A percentile compares a stretch with the other conserved stretches of the same genome.
Conservation (phyloP, 2,329 filamentous ascomycete species). For the Dothideomycetes sp. region DNA sequence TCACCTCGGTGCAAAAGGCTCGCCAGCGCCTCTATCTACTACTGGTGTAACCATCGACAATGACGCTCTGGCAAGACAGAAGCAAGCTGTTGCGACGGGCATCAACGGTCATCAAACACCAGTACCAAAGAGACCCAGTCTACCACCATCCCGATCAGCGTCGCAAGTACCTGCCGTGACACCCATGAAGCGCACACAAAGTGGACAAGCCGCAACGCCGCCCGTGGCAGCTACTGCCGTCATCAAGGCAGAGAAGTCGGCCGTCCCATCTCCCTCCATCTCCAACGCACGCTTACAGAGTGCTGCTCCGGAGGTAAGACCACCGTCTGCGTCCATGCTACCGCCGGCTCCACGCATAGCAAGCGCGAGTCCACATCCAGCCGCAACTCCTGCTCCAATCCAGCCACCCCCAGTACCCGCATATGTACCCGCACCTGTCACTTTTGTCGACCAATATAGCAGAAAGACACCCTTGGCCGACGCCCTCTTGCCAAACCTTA, state of each 20-base stretch:
- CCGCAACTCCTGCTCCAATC: slow-evolving; percentile 19
- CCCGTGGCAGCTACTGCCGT: slow-evolving; percentile 22
- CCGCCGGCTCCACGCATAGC: slow-evolving; percentile 23
- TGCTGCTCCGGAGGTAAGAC: slow-evolving; percentile 21
- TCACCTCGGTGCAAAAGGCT: slow-evolving; percentile 25
- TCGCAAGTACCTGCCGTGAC: slow-evolving; percentile 11
- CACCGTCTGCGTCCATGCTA: slow-evolving; percentile 22
- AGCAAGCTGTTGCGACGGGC: slow-evolving; percentile 39
- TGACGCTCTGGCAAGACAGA: slow-evolving; percentile 42
- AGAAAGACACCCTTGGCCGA: slow-evolving; percentile 33
- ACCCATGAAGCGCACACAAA: slow-evolving; percentile 15
- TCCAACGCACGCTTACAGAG: slow-evolving; percentile 26
- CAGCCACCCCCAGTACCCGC: slow-evolving; percentile 12
- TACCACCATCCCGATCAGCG: slow-evolving; percentile 18
- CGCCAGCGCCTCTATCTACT: slow-evolving; percentile 28
- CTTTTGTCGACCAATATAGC: slow-evolving; percentile 17
- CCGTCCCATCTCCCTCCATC: slow-evolving; percentile 32
- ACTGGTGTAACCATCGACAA: slow-evolving; percentile 43
- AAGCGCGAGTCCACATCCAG: slow-evolving; percentile 32
- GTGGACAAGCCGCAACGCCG: slow-evolving; percentile 24
- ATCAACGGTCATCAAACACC: slow-evolving; percentile 28
- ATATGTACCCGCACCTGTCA: slow-evolving; percentile 7
- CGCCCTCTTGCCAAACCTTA: slow-evolving; percentile 57
- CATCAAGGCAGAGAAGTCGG: slow-evolving; percentile 28
- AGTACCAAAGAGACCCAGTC: slow-evolving; percentile 16